Evolutionary conservation across 1,139 yeast species (phyloP).

Genomic region (Saccharomyces hybrid): DNA sequence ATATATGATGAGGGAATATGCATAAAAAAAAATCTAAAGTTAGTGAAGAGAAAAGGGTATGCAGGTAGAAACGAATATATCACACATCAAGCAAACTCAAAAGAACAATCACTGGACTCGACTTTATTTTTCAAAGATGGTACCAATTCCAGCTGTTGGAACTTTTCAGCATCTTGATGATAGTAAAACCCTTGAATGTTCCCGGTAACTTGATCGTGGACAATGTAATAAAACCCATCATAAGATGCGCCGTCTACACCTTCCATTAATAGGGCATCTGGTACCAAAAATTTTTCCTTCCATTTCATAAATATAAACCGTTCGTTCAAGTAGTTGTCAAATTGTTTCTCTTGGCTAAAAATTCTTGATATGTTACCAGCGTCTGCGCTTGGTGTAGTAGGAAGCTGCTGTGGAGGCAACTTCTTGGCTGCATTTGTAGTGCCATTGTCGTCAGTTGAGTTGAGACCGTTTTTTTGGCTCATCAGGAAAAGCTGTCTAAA

Average conservation of each 20-base stretch:
- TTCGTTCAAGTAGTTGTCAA: constrained; percentile 34
- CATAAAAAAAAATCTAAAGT: not conserved
- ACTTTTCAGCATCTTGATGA: constrained; percentile 68
- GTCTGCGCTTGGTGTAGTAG: constrained; percentile 24
- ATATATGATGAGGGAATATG: not conserved
- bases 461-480: not conserved
- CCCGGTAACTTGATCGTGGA: constrained; percentile 71
- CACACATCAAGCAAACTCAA: constrained; percentile 20
- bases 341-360: constrained; percentile 4
- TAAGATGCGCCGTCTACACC: constrained; percentile 74
- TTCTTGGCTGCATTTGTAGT: not conserved
- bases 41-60: not conserved
- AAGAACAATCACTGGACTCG: constrained; percentile 22
- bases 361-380: constrained; percentile 18
- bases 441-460: not conserved
- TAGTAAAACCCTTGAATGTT: constrained; percentile 72
- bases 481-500: constrained; percentile 28
- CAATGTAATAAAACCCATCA: constrained; percentile 87
- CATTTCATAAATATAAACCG: constrained; percentile 79
- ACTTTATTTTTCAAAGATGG: constrained; percentile 32
- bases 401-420: constrained; percentile 6
- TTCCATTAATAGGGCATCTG: constrained; percentile 58
- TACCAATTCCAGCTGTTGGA: constrained; percentile 55
- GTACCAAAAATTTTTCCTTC: constrained; percentile 83
- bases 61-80: not conserved